phyloP scores from a whole-genome alignment of 2,329 filamentous ascomycete genomes.

The Monilinia vaccinii-corymbosi region DNA sequence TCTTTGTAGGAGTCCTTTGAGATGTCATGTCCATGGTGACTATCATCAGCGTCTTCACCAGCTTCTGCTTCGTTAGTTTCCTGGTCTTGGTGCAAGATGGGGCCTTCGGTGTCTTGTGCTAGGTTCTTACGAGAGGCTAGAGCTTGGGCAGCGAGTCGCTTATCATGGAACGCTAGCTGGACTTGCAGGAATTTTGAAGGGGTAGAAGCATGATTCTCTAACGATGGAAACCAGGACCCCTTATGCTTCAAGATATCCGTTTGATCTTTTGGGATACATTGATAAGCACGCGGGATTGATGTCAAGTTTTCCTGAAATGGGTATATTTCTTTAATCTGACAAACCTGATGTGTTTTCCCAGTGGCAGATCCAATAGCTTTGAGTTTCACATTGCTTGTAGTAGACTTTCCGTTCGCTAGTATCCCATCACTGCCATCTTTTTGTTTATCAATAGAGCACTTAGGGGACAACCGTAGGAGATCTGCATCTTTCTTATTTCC shows the following conservation, averaged over 20 bases:
- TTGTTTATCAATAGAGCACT: neutral
- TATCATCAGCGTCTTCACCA: neutral
- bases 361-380: neutral
- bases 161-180: slow-evolving; percentile 13
- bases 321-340: neutral
- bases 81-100: neutral
- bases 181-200: slow-evolving; percentile 27
- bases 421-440: neutral
- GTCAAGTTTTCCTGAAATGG: slow-evolving; percentile 21
- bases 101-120: neutral
- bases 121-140: neutral
- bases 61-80: neutral
- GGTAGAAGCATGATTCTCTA: slow-evolving; percentile 21
- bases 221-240: slow-evolving; percentile 27
- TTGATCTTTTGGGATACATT: slow-evolving; percentile 41
- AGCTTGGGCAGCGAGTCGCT: neutral
- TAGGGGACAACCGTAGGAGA: neutral
- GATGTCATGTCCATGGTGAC: neutral
- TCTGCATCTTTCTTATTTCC: neutral
- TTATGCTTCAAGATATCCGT: slow-evolving; percentile 36
- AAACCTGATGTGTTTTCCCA: no score
- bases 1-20: neutral
- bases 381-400: neutral
- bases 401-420: neutral
- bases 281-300: slow-evolving; percentile 33